phyloP scores from a whole-genome alignment of 345 rosid genomes.

The Aegle marmelos region DNA sequence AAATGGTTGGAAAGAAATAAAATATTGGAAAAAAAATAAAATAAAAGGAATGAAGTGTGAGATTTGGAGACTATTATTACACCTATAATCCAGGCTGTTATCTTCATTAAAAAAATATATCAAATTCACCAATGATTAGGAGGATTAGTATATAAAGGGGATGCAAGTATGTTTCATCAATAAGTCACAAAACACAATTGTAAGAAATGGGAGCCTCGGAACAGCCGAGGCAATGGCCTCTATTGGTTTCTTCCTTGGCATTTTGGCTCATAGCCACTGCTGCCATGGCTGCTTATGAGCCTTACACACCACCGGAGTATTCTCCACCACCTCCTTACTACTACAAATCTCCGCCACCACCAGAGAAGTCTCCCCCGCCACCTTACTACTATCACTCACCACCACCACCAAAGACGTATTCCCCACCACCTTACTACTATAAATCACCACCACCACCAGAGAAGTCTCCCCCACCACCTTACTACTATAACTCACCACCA shows the following conservation, averaged over 20 bases:
- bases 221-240: slow-evolving; percentile 26
- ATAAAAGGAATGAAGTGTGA: not conserved
- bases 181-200: slow-evolving; percentile 8
- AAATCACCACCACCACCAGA: not conserved
- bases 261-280: slow-evolving; percentile 30
- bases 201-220: slow-evolving; percentile 25
- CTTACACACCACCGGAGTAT: slow-evolving; percentile 21
- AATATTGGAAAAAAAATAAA: too few species aligned
- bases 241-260: slow-evolving; percentile 23
- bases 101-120: not conserved
- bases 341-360: slow-evolving; percentile 4
- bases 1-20: not conserved
- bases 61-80: not conserved
- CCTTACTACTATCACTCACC: slow-evolving; percentile 10
- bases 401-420: fast-evolving
- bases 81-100: slow-evolving; percentile 27
- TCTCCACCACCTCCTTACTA: slow-evolving; percentile 4
- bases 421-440: not conserved
- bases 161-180: not conserved
- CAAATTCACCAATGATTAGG: not conserved
- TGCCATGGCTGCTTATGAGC: slow-evolving; percentile 20
- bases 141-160: slow-evolving; percentile 26
- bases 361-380: fast-evolving
- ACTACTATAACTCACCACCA: slow-evolving; percentile 9
- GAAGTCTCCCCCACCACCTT: slow-evolving; percentile 8